phyloP scores from a whole-genome alignment of 257 asterid species.

The Solanum neorickii region DNA sequence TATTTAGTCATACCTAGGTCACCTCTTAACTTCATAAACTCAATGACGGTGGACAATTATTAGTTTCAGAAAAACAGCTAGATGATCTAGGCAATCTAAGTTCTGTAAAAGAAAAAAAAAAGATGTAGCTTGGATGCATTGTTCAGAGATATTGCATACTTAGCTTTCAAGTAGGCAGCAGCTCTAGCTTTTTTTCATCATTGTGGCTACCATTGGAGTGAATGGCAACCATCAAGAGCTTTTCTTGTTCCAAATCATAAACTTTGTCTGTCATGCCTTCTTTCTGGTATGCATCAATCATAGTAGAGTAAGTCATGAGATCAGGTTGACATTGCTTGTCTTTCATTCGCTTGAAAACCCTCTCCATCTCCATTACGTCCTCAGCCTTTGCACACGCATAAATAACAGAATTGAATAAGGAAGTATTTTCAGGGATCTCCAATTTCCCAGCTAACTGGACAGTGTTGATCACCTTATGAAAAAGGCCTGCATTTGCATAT shows the following conservation, averaged over 20 bases:
- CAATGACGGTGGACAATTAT: background rate
- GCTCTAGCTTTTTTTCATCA: constrained; percentile 11
- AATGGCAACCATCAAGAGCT: constrained; percentile 10
- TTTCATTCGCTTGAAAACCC: constrained; percentile 83
- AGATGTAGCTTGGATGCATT: background rate
- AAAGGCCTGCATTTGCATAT: constrained; percentile 71
- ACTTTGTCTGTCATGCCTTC: constrained; percentile 84
- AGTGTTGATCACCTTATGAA: constrained; percentile 63
- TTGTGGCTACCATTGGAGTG: constrained; percentile 2
- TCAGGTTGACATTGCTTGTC: constrained; percentile 58
- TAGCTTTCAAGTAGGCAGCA: background rate
- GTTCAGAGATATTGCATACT: background rate
- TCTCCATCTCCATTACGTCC: constrained; percentile 85
- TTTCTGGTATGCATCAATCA: constrained; percentile 70
- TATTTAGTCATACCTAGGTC: background rate
- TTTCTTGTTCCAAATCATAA: constrained; percentile 63
- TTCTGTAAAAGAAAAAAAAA: background rate
- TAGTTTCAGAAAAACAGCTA: background rate
- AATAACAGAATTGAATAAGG: constrained; percentile 71
- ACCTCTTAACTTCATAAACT: background rate
- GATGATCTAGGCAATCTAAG: background rate
- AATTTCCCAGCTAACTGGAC: constrained; percentile 70
- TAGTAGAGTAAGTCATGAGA: constrained; percentile 49
- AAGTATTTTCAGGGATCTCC: constrained; percentile 78
- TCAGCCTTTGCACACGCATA: constrained; percentile 79